A percentile compares a stretch with the other conserved stretches of the same genome.
Evolutionary conservation across 2,329 filamentous ascomycete genomes (phyloP).

Genomic region (Claviceps spartinae): DNA sequence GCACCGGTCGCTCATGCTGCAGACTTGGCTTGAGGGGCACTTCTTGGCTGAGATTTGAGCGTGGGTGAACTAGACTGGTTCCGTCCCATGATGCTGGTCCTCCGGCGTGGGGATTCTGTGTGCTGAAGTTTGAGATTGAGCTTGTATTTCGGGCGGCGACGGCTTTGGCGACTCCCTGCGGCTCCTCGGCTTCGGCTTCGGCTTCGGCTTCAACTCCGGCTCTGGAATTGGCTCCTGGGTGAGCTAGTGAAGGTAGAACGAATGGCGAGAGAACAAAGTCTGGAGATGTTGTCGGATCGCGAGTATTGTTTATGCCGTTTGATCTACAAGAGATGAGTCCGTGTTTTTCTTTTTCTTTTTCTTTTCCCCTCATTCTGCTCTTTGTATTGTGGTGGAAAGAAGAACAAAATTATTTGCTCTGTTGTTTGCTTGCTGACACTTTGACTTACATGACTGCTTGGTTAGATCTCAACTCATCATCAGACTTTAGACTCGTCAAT

Average conservation of each 20-base stretch:
- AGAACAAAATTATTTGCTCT: neutral
- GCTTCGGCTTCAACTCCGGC: constrained; percentile 2
- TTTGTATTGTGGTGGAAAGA: too few species aligned
- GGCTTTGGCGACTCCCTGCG: too few species aligned
- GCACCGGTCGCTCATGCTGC: constrained; percentile 24
- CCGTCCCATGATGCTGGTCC: constrained; percentile 15
- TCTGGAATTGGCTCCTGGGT: constrained; percentile 5
- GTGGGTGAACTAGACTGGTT: constrained; percentile 14
- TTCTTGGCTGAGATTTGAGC: constrained; percentile 13
- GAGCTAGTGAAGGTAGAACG: constrained; percentile 11
- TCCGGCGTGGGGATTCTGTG: constrained; percentile 10
- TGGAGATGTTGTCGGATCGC: constrained; percentile 5
- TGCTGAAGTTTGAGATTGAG: constrained; percentile 10
- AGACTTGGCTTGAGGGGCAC: constrained; percentile 17
- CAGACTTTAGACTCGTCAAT: constrained; percentile 10
- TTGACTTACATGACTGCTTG: constrained; percentile 9
- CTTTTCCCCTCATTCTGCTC: neutral
- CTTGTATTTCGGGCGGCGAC: too few species aligned
- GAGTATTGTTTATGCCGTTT: constrained; percentile 7
- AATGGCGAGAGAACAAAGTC: constrained; percentile 12
- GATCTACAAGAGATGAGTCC: constrained; percentile 4
- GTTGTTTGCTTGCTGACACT: neutral
- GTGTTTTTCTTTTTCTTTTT: neutral
- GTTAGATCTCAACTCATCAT: constrained; percentile 11
- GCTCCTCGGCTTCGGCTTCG: constrained; percentile 2